Conservation (phyloP, 2,329 filamentous ascomycete species). For the Sporothrix inflata region DNA sequence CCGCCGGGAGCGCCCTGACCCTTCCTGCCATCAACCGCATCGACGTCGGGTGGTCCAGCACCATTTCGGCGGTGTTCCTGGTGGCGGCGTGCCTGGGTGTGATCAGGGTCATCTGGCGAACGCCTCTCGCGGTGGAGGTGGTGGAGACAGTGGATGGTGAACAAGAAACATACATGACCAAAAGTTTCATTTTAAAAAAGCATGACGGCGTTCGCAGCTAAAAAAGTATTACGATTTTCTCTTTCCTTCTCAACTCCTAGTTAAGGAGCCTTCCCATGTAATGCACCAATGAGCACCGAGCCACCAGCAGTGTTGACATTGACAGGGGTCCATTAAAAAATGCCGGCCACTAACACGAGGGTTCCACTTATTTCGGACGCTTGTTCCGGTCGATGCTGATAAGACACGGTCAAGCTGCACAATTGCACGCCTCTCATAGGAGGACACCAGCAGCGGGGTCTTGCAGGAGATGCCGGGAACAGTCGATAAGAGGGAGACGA, state of each 20-base stretch:
- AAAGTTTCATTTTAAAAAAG: too few species aligned
- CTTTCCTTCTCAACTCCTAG: too few species aligned
- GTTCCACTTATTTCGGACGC: not conserved
- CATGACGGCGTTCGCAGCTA: too few species aligned
- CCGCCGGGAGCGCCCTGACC: conserved; percentile 69
- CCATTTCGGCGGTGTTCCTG: conserved; percentile 19
- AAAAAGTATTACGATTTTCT: not conserved
- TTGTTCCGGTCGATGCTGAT: not conserved
- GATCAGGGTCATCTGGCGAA: not conserved
- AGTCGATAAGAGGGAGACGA: not conserved
- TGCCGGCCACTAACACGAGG: not conserved
- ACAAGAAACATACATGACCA: not conserved
- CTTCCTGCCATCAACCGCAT: conserved; percentile 72
- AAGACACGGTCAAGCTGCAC: not conserved
- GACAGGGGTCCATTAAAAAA: not conserved
- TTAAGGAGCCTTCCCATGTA: too few species aligned
- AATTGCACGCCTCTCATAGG: not conserved
- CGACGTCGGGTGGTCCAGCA: conserved; percentile 74
- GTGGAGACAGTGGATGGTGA: not conserved
- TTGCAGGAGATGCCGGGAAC: not conserved
- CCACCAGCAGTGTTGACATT: too few species aligned
- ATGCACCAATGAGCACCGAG: too few species aligned
- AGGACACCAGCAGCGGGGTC: not conserved
- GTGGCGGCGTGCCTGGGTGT: not conserved
- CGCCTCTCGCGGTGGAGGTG: not conserved